Evolutionary conservation across 73 alveolate species (phyloP), one percentile per base, ranked within the genome.

Genomic region (Stentor roeselii): DNA sequence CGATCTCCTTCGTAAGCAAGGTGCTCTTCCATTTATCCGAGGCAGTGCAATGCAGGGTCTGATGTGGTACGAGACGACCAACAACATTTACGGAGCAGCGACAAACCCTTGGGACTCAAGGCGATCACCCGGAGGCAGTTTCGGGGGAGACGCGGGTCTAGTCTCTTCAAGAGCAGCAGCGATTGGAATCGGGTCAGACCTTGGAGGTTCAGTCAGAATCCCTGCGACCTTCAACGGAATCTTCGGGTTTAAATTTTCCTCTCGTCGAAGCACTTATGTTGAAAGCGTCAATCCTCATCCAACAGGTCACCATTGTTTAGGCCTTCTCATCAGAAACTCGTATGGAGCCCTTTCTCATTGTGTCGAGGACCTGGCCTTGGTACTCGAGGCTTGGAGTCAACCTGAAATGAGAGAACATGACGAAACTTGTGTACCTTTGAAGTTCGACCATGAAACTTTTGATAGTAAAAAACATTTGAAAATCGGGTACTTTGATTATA

Each of bases 91-190:
- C 83, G 98, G 98, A 40, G 60, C 87, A 15, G 86, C 95, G 11
- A 34, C 37, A 3, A 91, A 94, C 60, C 97, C 96, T 11, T 82
- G 75, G 82, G 87, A 92, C 74, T 60, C 83, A 32, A 41, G 60
- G 0, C 92, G 98, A 90, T 59, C 94, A 3, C 84, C 95, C 59
- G 98, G 98, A 11, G 97, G 97, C 30, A 75, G 92, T 39, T 88
- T 93, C 11, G 98, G 98, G 4, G 98, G 98, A 36, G 95, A 91
- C 36, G 95, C 93, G 31, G 98, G 91, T 36, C 83, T 93, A 21
- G 89, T 93, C 2, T 93, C 92, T 60, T 59, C 94, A 3, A 42
- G 87, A 50, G 84, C 94, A 42, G 76, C 92, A n/a, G 95, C 93
- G 0, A 36, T 89, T 2, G 95, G 96, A 21, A 39, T 93, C 31